Conservation (phyloP, 345 rosid species). For the Kandelia obovata region DNA sequence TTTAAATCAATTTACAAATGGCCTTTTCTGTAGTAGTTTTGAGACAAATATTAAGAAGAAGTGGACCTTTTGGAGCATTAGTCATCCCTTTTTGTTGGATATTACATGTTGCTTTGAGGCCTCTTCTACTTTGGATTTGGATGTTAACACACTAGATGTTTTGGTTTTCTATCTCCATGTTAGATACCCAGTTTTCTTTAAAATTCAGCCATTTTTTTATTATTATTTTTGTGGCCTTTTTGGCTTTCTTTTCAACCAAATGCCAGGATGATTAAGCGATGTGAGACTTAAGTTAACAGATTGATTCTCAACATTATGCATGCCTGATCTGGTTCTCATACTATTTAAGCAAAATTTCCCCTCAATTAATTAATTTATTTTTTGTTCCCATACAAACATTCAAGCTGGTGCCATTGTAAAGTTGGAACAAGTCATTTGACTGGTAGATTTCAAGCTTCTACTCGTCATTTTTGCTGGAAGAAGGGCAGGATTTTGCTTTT, state of each 20-base stretch:
- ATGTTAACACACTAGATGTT: slow-evolving; percentile 1
- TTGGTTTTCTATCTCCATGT: neutral
- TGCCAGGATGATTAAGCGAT: no score
- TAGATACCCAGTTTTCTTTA: neutral
- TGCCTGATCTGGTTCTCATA: no score
- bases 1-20: slow-evolving; percentile 5
- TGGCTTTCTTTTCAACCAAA: neutral
- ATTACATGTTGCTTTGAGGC: slow-evolving; percentile 8
- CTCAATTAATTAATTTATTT: no score
- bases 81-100: slow-evolving; percentile 1
- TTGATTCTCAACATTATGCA: no score
- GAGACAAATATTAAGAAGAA: slow-evolving; percentile 11
- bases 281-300: no score
- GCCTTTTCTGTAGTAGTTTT: neutral
- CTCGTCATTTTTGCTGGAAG: no score
- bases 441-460: no score
- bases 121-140: neutral
- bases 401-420: no score
- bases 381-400: no score
- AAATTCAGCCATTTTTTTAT: neutral
- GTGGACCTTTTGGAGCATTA: slow-evolving; percentile 14
- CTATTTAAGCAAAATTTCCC: no score
- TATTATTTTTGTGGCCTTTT: neutral
- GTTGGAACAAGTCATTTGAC: no score
- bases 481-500: no score